phyloP scores from a whole-genome alignment of 345 rosid genomes.

The Mercurialis annua region DNA sequence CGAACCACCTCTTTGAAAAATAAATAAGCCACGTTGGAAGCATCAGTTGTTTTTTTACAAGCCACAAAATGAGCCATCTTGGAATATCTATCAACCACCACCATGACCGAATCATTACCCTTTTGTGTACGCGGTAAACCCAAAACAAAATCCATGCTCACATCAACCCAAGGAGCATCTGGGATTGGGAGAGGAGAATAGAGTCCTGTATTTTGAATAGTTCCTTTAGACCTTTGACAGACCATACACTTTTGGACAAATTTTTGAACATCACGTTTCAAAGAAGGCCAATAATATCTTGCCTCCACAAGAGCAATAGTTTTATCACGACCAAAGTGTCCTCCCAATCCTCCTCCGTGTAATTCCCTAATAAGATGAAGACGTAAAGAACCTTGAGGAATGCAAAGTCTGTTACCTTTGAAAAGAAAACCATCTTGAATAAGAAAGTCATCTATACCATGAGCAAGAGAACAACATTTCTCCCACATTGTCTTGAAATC shows the following conservation, averaged over 20 bases:
- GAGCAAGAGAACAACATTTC: constrained; percentile 4
- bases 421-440: constrained; percentile 8
- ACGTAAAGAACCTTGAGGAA: constrained; percentile 1
- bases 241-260: not conserved
- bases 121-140: not conserved
- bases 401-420: not conserved
- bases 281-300: not conserved
- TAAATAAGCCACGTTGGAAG: not conserved
- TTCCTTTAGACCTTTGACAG: not conserved
- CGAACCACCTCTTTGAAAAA: not conserved
- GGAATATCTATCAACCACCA: not conserved
- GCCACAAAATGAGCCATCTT: constrained; percentile 2
- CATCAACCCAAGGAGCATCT: not conserved
- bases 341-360: constrained; percentile 7
- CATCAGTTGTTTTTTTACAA: not conserved
- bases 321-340: constrained; percentile 4
- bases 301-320: constrained; percentile 1
- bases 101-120: not conserved
- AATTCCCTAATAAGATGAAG: constrained; percentile 1
- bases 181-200: not conserved
- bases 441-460: not conserved
- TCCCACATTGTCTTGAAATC: constrained; percentile 6
- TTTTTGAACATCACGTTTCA: not conserved
- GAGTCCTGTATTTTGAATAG: not conserved
- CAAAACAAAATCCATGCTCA: not conserved